Base-by-base conservation (phyloP, 2,329 filamentous ascomycete genomes). In the Exserohilum rostratum region DNA sequence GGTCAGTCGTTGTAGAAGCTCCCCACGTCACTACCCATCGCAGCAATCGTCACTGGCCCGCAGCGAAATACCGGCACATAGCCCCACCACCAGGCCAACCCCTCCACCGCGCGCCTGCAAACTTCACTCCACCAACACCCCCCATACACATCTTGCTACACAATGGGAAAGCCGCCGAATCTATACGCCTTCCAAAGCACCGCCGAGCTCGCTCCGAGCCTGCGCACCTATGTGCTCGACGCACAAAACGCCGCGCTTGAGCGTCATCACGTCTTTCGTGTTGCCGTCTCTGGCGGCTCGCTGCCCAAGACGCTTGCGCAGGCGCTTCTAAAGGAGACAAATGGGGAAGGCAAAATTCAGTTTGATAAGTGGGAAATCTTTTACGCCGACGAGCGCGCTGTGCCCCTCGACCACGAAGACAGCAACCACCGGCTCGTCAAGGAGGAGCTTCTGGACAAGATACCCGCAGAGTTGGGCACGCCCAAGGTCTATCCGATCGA, bases 341-440 rank as follows among this genome's bases (percentile, higher is more conserved):
- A 73, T 33, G 64, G 72, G 31, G 79, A 87, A 52, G 90, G 92
- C 71, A 83, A 80, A 3, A 78, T 93, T 64, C 82, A 89, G 68
- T 96, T 96, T 78, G 81, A 83, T 73, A 91, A 90, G 76, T 99
- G 95, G 95, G 90, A 98, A 71, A 91, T 99, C 72, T 99, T 98
- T 83, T 98, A 97, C 77, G 93, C 93, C 72, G 95, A 99, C 75
- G 95, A 99, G 83, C 90, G 95, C 71, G 91, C 91, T 66, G 95
- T 98, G 48, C 90, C 95, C 18, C 87, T 97, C 65, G 88, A 95
- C 76, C 89, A 98, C 78, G 84, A 86, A 63, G 93, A 99, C 80
- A 96, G 92, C 80, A 99, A 98, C 80, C 96, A 97, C 79, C 86
- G 82, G 57, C 86, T 97, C 39, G 80, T 98, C 65, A 95, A 96